Base-by-base conservation (phyloP, 345 rosid species). In the Salix dunnii region DNA sequence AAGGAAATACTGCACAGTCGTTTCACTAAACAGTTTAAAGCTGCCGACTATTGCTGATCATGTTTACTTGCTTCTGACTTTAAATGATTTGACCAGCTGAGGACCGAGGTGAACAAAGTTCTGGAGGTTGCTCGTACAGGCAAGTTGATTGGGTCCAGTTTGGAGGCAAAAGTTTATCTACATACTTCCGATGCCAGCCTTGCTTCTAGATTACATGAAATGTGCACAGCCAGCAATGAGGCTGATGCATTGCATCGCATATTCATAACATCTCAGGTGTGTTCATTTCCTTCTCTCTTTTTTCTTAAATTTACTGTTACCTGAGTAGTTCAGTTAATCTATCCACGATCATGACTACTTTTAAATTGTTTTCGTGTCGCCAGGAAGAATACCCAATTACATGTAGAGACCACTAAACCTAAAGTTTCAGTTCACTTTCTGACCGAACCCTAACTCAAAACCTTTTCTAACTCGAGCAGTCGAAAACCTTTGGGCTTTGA, bases 91-190 rank as follows among this genome's bases (percentile, higher is more conserved):
- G 66, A 70, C 72, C 91, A 94, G 96, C 87, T 95, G 84, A 89
- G 99, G 82, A 91, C 91, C 2, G 97, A 95, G 95, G 97, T 95
- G 84, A 95, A 95, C 77, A 95, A 93, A 78, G 94, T 91, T 71
- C 72, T 95, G 82, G 99, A 91, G 88, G 79, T 83, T 68, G 99
- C 97, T 87, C 96, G 97, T 53, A 83, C 80, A 6, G 92, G 78
- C 80, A 95, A 92, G 84, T 74, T 93, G 77, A 95, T 95, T 16
- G 99, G 97, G 76, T 93, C 99, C 12, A 93, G 97, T 87, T 83
- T 95, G 73, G 99, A 95, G 75, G 97, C 99, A 55, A 91, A 93
- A 82, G 99, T 92, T 73, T 89, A 87, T 80, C 73, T 92, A 31
- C 84, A 85, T 74, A 79, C 92, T 2, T 78, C 85, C n/a, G 89